phyloP scores from a whole-genome alignment of 805 yeast species.

The Dipodascopsis uninucleata region DNA sequence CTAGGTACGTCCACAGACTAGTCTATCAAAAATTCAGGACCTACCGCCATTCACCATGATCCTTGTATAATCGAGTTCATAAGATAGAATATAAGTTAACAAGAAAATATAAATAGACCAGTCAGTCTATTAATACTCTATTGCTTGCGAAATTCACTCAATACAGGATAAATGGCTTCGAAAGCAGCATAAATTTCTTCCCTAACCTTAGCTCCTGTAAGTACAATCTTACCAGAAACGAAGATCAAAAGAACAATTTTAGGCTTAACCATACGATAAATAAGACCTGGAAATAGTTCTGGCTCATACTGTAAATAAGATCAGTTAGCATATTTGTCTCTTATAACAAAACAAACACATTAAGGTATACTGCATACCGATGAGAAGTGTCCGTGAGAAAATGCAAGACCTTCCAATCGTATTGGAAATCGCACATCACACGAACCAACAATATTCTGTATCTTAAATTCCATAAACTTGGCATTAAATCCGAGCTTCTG shows the following conservation, averaged over 20 bases:
- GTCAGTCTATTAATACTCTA: too few species aligned
- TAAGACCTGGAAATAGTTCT: conserved; percentile 94
- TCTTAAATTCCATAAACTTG: conserved; percentile 94
- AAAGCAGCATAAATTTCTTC: conserved; percentile 98
- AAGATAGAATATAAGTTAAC: too few species aligned
- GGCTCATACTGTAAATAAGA: conserved; percentile 66
- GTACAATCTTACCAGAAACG: conserved; percentile 94
- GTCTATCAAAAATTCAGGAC: too few species aligned
- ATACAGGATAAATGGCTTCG: conserved; percentile 96
- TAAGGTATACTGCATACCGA: conserved; percentile 40
- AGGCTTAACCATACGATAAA: conserved; percentile 99
- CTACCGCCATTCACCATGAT: too few species aligned
- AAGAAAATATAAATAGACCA: too few species aligned
- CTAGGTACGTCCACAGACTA: too few species aligned
- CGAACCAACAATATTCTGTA: conserved; percentile 96
- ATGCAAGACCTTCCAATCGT: conserved; percentile 94
- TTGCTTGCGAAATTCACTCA: conserved; percentile 92
- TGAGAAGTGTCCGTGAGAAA: conserved; percentile 97
- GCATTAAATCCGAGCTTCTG: conserved; percentile 98
- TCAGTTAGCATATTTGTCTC: too few species aligned
- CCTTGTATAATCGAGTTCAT: too few species aligned
- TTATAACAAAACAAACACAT: neutral
- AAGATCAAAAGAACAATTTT: conserved; percentile 92
- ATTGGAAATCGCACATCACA: conserved; percentile 99
- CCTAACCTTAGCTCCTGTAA: conserved; percentile 98